phyloP scores from a whole-genome alignment of 163 green algal genomes.

The Scenedesmus sp. region DNA sequence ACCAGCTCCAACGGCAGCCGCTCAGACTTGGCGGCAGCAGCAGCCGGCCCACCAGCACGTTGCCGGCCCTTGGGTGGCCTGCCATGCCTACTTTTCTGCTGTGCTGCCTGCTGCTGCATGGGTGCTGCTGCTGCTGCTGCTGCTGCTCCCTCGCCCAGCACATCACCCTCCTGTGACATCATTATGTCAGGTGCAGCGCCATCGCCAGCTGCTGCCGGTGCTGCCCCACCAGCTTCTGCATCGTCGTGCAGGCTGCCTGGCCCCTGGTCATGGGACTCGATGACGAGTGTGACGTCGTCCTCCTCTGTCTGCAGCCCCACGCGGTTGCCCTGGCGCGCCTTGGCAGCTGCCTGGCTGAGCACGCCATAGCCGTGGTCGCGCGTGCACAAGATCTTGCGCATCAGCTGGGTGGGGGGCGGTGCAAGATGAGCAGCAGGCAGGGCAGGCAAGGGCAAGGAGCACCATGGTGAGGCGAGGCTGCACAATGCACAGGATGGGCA shows the following conservation, averaged over 20 bases:
- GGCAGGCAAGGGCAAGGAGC: not conserved
- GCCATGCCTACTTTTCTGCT: not conserved
- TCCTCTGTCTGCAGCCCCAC: not conserved
- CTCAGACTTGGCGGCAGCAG: conserved; percentile 3
- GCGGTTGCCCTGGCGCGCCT: not conserved
- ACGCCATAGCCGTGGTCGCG: conserved; percentile 29
- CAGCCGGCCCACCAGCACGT: not conserved
- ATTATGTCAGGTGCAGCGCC: not conserved
- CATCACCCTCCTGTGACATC: conserved; percentile 9
- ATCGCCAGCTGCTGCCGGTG: not conserved
- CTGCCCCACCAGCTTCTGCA: not conserved
- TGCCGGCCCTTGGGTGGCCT: not conserved
- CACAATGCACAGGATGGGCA: not conserved
- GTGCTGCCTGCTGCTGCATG: not conserved
- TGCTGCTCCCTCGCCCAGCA: not conserved
- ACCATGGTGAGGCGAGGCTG: not conserved
- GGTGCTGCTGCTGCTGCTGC: not conserved
- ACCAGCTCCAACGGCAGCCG: not conserved
- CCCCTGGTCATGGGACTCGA: not conserved
- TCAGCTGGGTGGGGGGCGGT: not conserved
- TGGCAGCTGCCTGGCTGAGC: not conserved
- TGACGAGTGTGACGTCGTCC: conserved; percentile 8
- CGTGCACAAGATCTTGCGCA: conserved; percentile 39
- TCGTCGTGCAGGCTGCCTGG: not conserved
- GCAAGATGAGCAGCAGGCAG: not conserved